These are phyloP conservation scores for Argentina anserina DNA, from an alignment of 306 rosid species.

Conservation along the genomic window DNA sequence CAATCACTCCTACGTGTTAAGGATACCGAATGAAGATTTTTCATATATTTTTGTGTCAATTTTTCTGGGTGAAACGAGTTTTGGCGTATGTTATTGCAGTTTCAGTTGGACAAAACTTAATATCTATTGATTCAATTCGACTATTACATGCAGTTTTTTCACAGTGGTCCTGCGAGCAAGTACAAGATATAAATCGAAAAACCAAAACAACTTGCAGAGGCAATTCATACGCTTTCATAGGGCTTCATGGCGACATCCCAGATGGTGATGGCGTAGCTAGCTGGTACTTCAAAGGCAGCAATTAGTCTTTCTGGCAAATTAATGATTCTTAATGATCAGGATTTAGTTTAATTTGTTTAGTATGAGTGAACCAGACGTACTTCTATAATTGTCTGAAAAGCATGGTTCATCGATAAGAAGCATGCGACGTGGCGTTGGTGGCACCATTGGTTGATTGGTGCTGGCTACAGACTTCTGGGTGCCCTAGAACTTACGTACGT, in stretches of 20 bases:
- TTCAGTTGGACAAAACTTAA: neutral
- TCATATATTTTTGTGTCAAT: neutral
- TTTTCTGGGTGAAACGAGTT: neutral
- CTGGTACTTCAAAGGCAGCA: neutral
- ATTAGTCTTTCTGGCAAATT: neutral
- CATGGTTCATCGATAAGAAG: neutral
- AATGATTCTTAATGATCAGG: neutral
- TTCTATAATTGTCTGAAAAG: neutral
- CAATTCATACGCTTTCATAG: neutral
- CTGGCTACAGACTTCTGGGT: neutral
- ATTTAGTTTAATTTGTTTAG: neutral
- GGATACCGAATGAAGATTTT: neutral
- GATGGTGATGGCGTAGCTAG: neutral
- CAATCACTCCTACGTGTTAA: neutral
- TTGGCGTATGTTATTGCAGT: neutral
- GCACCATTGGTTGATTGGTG: neutral
- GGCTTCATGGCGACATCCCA: neutral
- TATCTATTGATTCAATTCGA: no score
- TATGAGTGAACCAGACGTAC: neutral
- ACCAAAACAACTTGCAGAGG: neutral
- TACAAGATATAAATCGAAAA: neutral
- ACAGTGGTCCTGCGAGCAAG: neutral
- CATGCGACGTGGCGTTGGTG: neutral
- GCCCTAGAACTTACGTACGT: neutral
- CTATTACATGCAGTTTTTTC: neutral